Evolutionary conservation across 2,329 filamentous ascomycete genomes (phyloP).

Genomic region (Claviceps humidiphila): DNA sequence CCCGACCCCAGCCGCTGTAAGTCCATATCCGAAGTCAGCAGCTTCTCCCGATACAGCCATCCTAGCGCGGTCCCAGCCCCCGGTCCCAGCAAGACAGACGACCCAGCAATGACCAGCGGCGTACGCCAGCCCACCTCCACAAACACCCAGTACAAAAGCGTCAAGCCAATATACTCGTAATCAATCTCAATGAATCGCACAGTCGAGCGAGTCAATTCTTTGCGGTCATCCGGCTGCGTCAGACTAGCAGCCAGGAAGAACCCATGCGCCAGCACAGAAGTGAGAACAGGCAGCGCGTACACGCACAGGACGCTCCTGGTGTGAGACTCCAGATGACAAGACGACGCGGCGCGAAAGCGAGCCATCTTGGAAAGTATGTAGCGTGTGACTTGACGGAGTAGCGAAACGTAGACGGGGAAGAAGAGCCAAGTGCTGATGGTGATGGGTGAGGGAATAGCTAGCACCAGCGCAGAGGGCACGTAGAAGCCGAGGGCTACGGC

Average conservation of each 20-base stretch:
- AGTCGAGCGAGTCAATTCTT: conserved; percentile 35
- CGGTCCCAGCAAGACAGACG: conserved; percentile 21
- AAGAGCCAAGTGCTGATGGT: conserved; percentile 35
- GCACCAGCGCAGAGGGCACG: conserved; percentile 32
- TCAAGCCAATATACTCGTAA: conserved; percentile 29
- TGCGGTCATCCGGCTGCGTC: conserved; percentile 28
- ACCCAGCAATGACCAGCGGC: conserved; percentile 18
- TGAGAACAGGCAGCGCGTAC: conserved; percentile 31
- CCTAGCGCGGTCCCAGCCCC: conserved; percentile 25
- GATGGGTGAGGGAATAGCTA: conserved; percentile 19
- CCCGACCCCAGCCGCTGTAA: conserved; percentile 7
- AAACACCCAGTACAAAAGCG: conserved; percentile 39
- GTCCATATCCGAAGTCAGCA: conserved; percentile 14
- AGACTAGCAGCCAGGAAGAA: conserved; percentile 26
- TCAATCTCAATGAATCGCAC: conserved; percentile 35
- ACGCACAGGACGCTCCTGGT: conserved; percentile 24
- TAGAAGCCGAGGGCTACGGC: conserved; percentile 35
- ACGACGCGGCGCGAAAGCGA: conserved; percentile 15
- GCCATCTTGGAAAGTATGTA: conserved; percentile 12
- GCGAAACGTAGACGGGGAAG: conserved; percentile 36
- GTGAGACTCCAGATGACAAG: conserved; percentile 30
- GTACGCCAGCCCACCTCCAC: conserved; percentile 35
- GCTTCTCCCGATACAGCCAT: conserved; percentile 26
- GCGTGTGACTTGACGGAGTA: conserved; percentile 26
- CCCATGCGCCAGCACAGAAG: conserved; percentile 29